Conservation (phyloP, 2,329 filamentous ascomycete species). For the Pleoardoris graminearum region DNA sequence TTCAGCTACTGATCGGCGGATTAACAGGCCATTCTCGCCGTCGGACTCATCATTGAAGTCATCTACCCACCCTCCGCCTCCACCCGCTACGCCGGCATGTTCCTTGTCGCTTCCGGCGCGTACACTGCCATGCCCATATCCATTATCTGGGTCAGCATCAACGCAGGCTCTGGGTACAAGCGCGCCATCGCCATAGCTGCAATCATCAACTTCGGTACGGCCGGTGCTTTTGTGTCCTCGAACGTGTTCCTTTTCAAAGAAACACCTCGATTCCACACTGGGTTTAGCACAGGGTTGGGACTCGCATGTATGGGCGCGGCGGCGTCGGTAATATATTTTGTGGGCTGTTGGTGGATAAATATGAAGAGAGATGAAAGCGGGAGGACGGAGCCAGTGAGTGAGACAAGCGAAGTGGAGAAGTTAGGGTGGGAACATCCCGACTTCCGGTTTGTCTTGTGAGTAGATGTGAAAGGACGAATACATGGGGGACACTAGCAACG, state of each 20-base stretch:
- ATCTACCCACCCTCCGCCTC: slow-evolving; percentile 41
- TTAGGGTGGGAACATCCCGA: slow-evolving; percentile 58
- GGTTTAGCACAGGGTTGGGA: slow-evolving; percentile 35
- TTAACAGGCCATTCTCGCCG: slow-evolving; percentile 41
- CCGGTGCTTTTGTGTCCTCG: slow-evolving; percentile 59
- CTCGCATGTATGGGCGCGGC: slow-evolving; percentile 42
- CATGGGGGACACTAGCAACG: not conserved
- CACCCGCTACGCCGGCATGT: slow-evolving; percentile 57
- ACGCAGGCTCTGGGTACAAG: slow-evolving; percentile 39
- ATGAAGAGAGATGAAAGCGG: slow-evolving; percentile 47
- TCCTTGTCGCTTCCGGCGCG: slow-evolving; percentile 57
- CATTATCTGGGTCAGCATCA: slow-evolving; percentile 62
- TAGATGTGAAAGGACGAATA: not conserved
- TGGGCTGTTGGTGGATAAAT: slow-evolving; percentile 57
- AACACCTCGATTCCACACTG: slow-evolving; percentile 29
- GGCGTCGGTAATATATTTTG: slow-evolving; percentile 38
- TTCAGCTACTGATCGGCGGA: not conserved
- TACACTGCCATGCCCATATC: slow-evolving; percentile 61
- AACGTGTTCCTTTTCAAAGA: slow-evolving; percentile 37
- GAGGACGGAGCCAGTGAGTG: slow-evolving; percentile 42
- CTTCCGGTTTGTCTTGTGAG: slow-evolving; percentile 49
- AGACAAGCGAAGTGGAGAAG: slow-evolving; percentile 29
- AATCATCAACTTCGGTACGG: slow-evolving; percentile 52
- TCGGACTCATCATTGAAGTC: slow-evolving; percentile 57
- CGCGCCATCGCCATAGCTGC: slow-evolving; percentile 23